phyloP scores from a whole-genome alignment of 2,329 filamentous ascomycete species.

The Exophiala lecanii-corni region DNA sequence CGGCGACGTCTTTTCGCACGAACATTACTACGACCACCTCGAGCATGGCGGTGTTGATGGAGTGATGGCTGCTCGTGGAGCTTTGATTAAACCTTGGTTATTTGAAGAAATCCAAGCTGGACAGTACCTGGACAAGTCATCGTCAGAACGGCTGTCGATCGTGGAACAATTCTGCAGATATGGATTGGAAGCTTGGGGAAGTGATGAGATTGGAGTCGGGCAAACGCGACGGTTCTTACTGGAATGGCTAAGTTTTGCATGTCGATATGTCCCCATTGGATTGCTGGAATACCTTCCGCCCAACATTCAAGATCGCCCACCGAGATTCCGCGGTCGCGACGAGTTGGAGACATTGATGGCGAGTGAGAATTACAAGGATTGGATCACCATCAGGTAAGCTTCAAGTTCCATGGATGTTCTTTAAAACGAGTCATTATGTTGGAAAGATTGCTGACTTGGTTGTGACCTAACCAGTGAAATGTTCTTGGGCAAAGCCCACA shows the following conservation, averaged over 20 bases:
- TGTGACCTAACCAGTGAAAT: slow-evolving; percentile 65
- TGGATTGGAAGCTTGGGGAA: slow-evolving; percentile 91
- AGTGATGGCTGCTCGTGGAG: slow-evolving; percentile 96
- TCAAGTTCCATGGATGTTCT: slow-evolving; percentile 6
- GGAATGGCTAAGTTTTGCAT: slow-evolving; percentile 91
- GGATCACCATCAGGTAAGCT: slow-evolving; percentile 94
- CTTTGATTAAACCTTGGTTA: slow-evolving; percentile 95
- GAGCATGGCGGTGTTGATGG: slow-evolving; percentile 75
- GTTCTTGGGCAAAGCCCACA: slow-evolving; percentile 88
- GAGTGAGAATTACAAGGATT: slow-evolving; percentile 90
- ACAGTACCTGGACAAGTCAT: slow-evolving; percentile 94
- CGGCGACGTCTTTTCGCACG: slow-evolving; percentile 90
- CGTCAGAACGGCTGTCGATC: slow-evolving; percentile 76
- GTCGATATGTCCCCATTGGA: slow-evolving; percentile 86
- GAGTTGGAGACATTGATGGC: slow-evolving; percentile 91
- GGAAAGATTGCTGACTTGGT: slow-evolving; percentile 7
- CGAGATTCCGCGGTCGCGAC: slow-evolving; percentile 74
- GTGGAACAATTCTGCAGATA: slow-evolving; percentile 87
- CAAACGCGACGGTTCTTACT: slow-evolving; percentile 87
- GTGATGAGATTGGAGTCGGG: slow-evolving; percentile 88
- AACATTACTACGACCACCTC: slow-evolving; percentile 77
- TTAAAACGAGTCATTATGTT: no score
- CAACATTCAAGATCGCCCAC: slow-evolving; percentile 81
- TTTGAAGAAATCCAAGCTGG: slow-evolving; percentile 92
- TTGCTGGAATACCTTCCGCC: slow-evolving; percentile 85